phyloP scores from a whole-genome alignment of 2,329 filamentous ascomycete species.

The Phaeosphaeria sp. region DNA sequence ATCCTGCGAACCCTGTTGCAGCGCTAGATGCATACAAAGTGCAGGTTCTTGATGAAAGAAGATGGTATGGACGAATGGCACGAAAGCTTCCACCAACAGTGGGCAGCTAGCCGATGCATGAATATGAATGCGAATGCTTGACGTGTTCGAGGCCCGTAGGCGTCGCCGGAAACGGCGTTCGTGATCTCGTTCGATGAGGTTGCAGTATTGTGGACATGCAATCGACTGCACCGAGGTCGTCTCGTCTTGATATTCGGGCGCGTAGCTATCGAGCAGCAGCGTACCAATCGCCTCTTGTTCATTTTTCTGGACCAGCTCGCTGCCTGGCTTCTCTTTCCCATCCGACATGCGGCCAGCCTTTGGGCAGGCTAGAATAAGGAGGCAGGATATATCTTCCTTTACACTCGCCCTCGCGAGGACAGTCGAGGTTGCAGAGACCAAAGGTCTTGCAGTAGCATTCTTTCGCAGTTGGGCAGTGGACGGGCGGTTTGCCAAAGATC shows the following conservation, averaged over 20 bases:
- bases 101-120: not conserved
- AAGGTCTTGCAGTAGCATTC: conserved; percentile 73
- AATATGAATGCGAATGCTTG: not conserved
- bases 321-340: conserved; percentile 54
- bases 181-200: not conserved
- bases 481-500: conserved; percentile 47
- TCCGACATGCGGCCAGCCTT: conserved; percentile 67
- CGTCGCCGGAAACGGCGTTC: not conserved
- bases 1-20: not conserved
- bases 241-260: not conserved
- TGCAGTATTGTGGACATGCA: not conserved
- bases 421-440: conserved; percentile 63
- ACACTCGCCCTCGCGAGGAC: conserved; percentile 56
- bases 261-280: not conserved
- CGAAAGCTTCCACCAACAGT: not conserved
- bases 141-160: not conserved
- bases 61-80: not conserved
- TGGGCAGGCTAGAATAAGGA: conserved; percentile 62
- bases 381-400: conserved; percentile 66
- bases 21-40: not conserved
- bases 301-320: conserved; percentile 27
- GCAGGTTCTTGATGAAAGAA: not conserved
- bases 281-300: not conserved
- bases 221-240: not conserved
- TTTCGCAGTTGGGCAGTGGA: conserved; percentile 67